These are phyloP conservation scores for Agrocybe chaxingu DNA, from an alignment of 768 basidiomycete genomes.

Conservation along the genomic window DNA sequence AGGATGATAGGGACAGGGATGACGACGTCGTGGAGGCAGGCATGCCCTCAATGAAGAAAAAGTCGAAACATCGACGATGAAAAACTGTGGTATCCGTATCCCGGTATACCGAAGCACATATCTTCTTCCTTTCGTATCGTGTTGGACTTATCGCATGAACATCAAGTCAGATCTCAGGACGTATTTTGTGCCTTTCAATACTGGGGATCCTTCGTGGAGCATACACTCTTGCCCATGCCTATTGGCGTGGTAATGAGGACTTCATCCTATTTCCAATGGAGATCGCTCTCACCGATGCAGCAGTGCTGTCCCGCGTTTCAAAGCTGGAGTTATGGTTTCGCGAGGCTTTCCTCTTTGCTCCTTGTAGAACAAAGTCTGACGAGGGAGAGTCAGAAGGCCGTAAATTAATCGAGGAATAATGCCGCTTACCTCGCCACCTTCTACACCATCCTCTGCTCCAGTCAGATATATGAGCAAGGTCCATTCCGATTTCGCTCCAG, in stretches of 20 bases:
- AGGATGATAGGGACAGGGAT: slow-evolving; percentile 84
- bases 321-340: slow-evolving; percentile 47
- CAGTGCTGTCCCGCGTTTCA: slow-evolving; percentile 61
- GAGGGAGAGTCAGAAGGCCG: neutral
- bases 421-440: slow-evolving; percentile 58
- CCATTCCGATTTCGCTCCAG: slow-evolving; percentile 72
- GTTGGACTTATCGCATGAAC: slow-evolving; percentile 37
- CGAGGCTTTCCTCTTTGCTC: slow-evolving; percentile 46
- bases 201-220: slow-evolving; percentile 68
- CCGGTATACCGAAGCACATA: too few relatives aligned
- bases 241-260: neutral
- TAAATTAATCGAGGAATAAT: neutral
- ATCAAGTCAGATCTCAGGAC: slow-evolving; percentile 71
- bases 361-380: slow-evolving; percentile 68
- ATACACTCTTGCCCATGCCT: slow-evolving; percentile 74
- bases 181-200: slow-evolving; percentile 64
- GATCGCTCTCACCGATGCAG: slow-evolving; percentile 50
- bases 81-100: neutral
- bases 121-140: neutral
- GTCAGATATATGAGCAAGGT: slow-evolving; percentile 73
- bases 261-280: neutral
- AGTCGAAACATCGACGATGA: slow-evolving; percentile 37
- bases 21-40: slow-evolving; percentile 93
- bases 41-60: slow-evolving; percentile 65
- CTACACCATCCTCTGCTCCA: slow-evolving; percentile 68